Evolutionary conservation across 495 filamentous ascomycete genomes (phyloP).

Genomic region (Penicillium robsamsonii): DNA sequence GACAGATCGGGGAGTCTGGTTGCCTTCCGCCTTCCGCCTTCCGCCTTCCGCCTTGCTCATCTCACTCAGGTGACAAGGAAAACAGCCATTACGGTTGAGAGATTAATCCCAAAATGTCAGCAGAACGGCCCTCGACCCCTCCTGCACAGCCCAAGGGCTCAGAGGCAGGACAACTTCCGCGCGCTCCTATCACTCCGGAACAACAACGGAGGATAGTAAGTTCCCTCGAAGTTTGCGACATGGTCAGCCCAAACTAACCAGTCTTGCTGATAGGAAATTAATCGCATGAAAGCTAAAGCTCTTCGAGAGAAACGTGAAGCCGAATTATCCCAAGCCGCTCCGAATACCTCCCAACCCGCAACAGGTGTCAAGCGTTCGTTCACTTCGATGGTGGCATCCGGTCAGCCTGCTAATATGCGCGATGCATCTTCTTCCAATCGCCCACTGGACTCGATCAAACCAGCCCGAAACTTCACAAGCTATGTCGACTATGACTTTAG

Average conservation of each 20-base stretch:
- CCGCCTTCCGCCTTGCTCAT: conserved; percentile 4
- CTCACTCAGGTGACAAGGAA: background rate
- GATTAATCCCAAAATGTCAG: conserved; percentile 20
- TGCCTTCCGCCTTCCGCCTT: conserved; percentile 11
- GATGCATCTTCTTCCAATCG: conserved; percentile 54
- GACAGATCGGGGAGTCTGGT: conserved; percentile 1
- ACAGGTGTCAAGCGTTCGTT: conserved; percentile 60
- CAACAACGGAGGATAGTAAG: conserved; percentile 67
- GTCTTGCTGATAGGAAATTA: conserved; percentile 67
- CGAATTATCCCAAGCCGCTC: conserved; percentile 38
- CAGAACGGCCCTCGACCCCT: conserved; percentile 60
- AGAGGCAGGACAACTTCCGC: conserved; percentile 40
- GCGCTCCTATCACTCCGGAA: conserved; percentile 68
- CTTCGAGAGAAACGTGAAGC: conserved; percentile 68
- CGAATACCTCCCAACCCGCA: conserved; percentile 24
- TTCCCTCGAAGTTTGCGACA: conserved; percentile 6
- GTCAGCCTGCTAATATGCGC: conserved; percentile 61
- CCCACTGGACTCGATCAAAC: conserved; percentile 59
- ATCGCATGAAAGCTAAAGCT: conserved; percentile 88
- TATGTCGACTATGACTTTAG: conserved; percentile 97
- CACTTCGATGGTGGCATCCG: conserved; percentile 58
- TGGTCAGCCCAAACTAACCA: conserved; percentile 8
- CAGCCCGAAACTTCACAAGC: conserved; percentile 79
- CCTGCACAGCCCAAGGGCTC: conserved; percentile 41
- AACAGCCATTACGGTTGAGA: background rate